Conservation (phyloP, 176 grass and related monocot genomes). For the Tuctoria greenei region DNA sequence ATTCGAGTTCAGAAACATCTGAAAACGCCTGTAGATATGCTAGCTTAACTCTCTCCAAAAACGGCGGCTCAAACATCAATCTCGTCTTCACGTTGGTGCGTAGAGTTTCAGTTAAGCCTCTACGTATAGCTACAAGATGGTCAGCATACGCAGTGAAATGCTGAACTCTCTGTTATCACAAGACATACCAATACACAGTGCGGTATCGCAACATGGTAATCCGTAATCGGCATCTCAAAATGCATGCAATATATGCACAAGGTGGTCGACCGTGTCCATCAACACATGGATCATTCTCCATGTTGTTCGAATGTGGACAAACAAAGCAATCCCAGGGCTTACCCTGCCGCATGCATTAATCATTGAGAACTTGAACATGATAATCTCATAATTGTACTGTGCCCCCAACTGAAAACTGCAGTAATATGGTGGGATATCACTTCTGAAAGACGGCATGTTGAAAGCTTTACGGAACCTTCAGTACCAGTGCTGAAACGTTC, state of each 20-base stretch:
- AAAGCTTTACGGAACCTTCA: conserved; percentile 42
- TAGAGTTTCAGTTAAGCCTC: conserved; percentile 28
- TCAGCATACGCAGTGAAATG: background rate
- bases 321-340: conserved; percentile 1
- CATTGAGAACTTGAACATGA: conserved; percentile 27
- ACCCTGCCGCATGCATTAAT: conserved; percentile 5
- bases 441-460: conserved; percentile 24
- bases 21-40: background rate
- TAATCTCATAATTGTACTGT: conserved; percentile 38
- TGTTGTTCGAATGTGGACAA: conserved; percentile 13
- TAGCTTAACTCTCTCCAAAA: conserved; percentile 22
- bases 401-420: conserved; percentile 12
- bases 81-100: conserved; percentile 12
- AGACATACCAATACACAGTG: background rate
- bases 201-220: background rate
- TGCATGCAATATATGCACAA: background rate
- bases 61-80: conserved; percentile 22
- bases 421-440: conserved; percentile 34
- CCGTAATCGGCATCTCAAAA: background rate
- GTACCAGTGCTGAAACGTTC: background rate
- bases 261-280: background rate
- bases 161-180: background rate
- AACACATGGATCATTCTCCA: background rate
- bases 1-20: background rate
- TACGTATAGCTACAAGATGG: background rate